Base-by-base conservation (phyloP, 306 rosid species). In the Crotalaria pallida region DNA sequence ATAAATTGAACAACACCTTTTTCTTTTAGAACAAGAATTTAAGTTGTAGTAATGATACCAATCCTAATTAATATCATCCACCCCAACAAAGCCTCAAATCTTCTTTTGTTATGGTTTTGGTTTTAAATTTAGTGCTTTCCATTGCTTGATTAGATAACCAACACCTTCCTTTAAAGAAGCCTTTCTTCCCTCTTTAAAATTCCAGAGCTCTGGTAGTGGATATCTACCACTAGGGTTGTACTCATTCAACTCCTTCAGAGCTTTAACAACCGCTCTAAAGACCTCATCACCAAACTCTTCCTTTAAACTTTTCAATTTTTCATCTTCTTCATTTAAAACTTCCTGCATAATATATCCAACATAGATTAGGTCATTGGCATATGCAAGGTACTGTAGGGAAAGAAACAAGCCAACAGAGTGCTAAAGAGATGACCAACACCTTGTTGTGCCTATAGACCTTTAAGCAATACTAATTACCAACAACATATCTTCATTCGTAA, bases 191-290 rank as follows among this genome's bases (percentile, higher is more conserved):
- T 85, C 88, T 48, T 80, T 80, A 9, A 55, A 69, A 80, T 87
- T 88, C 96, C 97, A 93, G 12, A 88, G 73, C 60, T 93, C 97
- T 1, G 31, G 57, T 58, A 85, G 0, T 4, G 69, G 15, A 58
- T 88, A 90, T 73, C 98, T 80, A 10, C 98, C 98, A 77, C 98
- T 93, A 4, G 97, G 85, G 60, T 93, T 90, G 71, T 85, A 87
- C 34, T 87, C 86, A 15, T 90, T 88, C 79, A 87, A 2, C 65
- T 93, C 98, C 80, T 29, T 56, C 78, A 88, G 44, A 44, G 98
- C 91, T 26, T 55, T 74, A 18, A 29, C 40, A 61, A 94, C 94
- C 0, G 88, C 88, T 61, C 22, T n/a, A 7, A 40, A 73, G 10
- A 71, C 87, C 70, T 88, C 89, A 19, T 81, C 85, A 9, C 89